Conservation (phyloP, 352 stramenopile species). For the Globisporangium cederbergense region DNA sequence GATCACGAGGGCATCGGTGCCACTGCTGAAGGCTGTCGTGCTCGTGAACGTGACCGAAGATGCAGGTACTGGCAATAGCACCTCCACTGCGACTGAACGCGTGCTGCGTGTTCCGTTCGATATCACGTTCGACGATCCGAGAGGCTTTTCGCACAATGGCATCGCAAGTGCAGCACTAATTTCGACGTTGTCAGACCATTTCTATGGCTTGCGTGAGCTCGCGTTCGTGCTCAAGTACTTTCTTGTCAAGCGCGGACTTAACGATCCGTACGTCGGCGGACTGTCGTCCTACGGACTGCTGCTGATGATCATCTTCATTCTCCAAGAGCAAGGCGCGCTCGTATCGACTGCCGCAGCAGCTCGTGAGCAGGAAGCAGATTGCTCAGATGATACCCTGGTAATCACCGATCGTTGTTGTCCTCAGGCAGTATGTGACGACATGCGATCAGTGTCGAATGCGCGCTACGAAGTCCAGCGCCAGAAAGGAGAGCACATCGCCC, state of each 20-base stretch:
- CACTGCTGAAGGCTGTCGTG: constrained; percentile 76
- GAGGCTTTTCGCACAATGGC: constrained; percentile 55
- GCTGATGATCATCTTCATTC: constrained; percentile 70
- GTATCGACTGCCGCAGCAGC: constrained; percentile 16
- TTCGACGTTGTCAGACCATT: constrained; percentile 50
- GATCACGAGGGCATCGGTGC: constrained; percentile 67
- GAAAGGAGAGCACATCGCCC: constrained; percentile 44
- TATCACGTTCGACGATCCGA: constrained; percentile 80
- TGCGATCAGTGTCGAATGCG: constrained; percentile 10
- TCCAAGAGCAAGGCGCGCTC: constrained; percentile 60
- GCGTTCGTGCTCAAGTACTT: constrained; percentile 90
- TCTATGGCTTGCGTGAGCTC: constrained; percentile 80
- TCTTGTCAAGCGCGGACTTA: constrained; percentile 79
- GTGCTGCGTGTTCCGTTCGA: constrained; percentile 64
- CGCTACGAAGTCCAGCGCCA: constrained; percentile 45
- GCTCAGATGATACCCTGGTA: neutral
- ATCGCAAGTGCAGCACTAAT: constrained; percentile 75
- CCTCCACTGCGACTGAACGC: neutral
- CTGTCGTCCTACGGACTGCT: constrained; percentile 88
- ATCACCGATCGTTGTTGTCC: neutral
- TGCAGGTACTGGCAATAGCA: neutral
- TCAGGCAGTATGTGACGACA: neutral
- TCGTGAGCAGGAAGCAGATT: neutral
- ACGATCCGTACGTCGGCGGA: constrained; percentile 89
- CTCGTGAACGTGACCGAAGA: constrained; percentile 17